phyloP scores from a whole-genome alignment of 345 rosid genomes.

The Mallotus nudiflorus region DNA sequence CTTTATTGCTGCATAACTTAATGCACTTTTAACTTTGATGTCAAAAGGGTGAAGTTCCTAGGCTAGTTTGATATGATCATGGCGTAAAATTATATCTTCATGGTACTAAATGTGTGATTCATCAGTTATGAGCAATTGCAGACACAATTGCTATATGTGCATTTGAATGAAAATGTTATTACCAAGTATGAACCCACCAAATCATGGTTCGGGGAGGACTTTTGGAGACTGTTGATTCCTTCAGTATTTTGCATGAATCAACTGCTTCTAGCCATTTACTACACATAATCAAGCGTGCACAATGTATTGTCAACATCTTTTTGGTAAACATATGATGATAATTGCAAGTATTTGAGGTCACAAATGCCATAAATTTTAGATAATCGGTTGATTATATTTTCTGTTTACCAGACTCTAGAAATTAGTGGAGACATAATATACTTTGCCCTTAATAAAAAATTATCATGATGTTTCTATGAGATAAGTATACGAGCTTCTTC shows the following conservation, averaged over 20 bases:
- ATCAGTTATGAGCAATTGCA: neutral
- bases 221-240: neutral
- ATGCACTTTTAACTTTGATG: constrained; percentile 1
- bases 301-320: neutral
- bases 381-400: neutral
- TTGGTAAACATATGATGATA: neutral
- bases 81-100: neutral
- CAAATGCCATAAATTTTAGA: neutral
- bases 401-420: neutral
- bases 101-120: neutral
- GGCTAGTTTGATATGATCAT: neutral
- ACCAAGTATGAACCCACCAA: neutral
- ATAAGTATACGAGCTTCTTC: neutral
- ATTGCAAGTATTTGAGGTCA: neutral
- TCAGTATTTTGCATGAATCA: neutral
- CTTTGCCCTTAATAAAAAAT: neutral
- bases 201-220: neutral
- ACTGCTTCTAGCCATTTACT: neutral
- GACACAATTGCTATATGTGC: neutral
- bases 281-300: neutral
- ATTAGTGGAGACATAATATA: neutral
- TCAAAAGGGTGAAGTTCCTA: neutral
- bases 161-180: neutral
- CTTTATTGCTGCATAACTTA: neutral
- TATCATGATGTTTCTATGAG: neutral